phyloP scores from a whole-genome alignment of 2,329 filamentous ascomycete species.

The Byssochlamys sp. region DNA sequence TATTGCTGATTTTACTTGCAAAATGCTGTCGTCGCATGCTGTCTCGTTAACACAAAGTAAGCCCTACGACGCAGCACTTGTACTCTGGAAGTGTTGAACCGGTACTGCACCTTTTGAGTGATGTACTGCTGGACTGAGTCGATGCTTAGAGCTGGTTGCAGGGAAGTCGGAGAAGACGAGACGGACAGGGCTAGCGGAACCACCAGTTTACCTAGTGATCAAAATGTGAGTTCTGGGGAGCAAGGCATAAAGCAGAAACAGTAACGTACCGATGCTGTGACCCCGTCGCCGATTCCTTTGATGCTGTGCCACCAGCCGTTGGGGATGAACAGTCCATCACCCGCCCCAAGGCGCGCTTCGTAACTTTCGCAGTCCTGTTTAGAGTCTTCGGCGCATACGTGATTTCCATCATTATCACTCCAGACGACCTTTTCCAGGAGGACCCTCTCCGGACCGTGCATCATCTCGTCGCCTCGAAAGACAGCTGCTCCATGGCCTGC shows the following conservation, averaged over 20 bases:
- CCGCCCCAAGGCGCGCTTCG: conserved; percentile 52
- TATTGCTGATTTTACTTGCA: too few relatives aligned
- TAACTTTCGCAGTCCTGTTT: conserved; percentile 16
- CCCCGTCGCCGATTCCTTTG: conserved; percentile 49
- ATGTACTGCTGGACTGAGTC: not conserved
- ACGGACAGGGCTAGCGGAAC: conserved; percentile 50
- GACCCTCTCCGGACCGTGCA: conserved; percentile 64
- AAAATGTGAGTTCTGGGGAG: conserved; percentile 6
- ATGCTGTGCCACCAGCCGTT: conserved; percentile 83
- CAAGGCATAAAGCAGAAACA: conserved; percentile 4
- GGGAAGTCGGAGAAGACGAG: not conserved
- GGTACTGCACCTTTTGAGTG: too few relatives aligned
- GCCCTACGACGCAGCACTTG: too few relatives aligned
- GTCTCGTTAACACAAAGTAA: too few relatives aligned
- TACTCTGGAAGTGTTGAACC: too few relatives aligned
- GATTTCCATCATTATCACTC: conserved; percentile 31
- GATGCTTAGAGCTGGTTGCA: not conserved
- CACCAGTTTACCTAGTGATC: conserved; percentile 62
- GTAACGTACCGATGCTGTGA: conserved; percentile 48
- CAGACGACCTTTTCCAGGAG: conserved; percentile 63
- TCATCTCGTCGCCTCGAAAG: conserved; percentile 79
- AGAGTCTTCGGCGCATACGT: conserved; percentile 9
- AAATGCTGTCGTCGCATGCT: too few relatives aligned
- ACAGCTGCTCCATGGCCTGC: conserved; percentile 28
- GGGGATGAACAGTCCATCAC: conserved; percentile 69